Evolutionary conservation across 176 grass and related monocot species (phyloP).

Genomic region (Pharus latifolius): DNA sequence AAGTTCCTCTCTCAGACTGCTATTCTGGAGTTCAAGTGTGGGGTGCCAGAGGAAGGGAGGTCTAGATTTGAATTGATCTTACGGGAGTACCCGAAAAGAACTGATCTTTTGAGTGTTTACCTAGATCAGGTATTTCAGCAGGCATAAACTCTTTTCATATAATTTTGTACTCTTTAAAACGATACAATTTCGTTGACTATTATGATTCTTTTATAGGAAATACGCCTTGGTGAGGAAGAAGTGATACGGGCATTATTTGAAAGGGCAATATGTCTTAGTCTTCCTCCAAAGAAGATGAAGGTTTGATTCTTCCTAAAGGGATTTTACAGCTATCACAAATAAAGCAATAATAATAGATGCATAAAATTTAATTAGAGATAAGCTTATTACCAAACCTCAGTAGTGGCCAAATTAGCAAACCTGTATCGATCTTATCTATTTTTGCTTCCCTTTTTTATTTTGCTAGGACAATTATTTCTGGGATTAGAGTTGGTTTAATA

Average conservation of each 20-base stretch:
- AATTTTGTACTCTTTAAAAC: not conserved
- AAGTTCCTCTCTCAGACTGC: constrained; percentile 76
- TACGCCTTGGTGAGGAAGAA: constrained; percentile 62
- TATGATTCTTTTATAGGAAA: constrained; percentile 48
- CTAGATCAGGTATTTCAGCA: constrained; percentile 74
- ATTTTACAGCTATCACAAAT: not conserved
- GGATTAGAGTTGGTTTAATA: not conserved
- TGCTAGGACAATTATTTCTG: too few relatives aligned
- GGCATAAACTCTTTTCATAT: not conserved
- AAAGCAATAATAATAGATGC: not conserved
- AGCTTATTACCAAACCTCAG: not conserved
- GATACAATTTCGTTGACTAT: constrained; percentile 3
- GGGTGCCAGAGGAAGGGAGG: constrained; percentile 65
- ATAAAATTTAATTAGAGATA: not conserved
- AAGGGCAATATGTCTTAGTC: constrained; percentile 63
- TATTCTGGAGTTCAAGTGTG: constrained; percentile 86
- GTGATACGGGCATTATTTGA: constrained; percentile 72
- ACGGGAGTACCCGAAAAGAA: constrained; percentile 87
- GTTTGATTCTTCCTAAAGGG: constrained; percentile 17
- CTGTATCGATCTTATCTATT: not conserved
- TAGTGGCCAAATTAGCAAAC: not conserved
- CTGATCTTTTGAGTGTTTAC: constrained; percentile 94
- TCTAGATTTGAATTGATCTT: constrained; percentile 89
- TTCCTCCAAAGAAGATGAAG: constrained; percentile 97
- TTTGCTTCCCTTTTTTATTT: not conserved